phyloP scores from a whole-genome alignment of 768 basidiomycete genomes.

The Lactifluus volemus region DNA sequence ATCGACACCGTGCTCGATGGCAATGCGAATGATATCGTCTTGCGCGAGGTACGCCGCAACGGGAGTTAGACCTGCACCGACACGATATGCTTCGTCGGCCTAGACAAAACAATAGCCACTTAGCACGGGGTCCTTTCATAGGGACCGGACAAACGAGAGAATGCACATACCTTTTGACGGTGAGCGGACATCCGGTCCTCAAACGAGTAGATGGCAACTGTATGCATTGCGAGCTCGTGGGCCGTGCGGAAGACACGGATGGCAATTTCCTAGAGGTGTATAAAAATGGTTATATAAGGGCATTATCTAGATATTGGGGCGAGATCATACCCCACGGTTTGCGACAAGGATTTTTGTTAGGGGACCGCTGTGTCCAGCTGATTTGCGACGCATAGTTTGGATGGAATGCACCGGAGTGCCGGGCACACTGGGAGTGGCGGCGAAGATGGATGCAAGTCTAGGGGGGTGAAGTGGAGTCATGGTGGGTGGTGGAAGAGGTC shows the following conservation, averaged over 20 bases:
- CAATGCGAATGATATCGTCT: constrained; percentile 92
- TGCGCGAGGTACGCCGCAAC: constrained; percentile 96
- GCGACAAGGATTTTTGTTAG: constrained; percentile 89
- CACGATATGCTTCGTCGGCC: constrained; percentile 98
- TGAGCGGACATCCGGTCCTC: constrained; percentile 97
- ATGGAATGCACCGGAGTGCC: constrained; percentile 86
- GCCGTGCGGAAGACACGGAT: constrained; percentile 97
- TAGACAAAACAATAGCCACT: constrained; percentile 24
- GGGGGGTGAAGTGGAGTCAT: constrained; percentile 50
- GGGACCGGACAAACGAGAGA: neutral
- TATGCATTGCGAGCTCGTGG: constrained; percentile 98
- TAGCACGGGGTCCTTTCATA: neutral
- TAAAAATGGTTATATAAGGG: neutral
- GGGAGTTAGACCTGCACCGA: constrained; percentile 92
- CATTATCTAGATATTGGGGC: constrained; percentile 10
- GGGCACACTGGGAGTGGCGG: constrained; percentile 65
- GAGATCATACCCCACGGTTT: constrained; percentile 72
- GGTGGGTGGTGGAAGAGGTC: constrained; percentile 1
- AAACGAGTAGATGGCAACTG: constrained; percentile 95
- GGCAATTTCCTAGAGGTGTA: constrained; percentile 76
- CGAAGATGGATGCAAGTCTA: constrained; percentile 63
- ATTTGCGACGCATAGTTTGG: constrained; percentile 83
- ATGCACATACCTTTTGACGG: constrained; percentile 76
- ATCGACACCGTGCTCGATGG: constrained; percentile 97
- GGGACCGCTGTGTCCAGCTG: constrained; percentile 84